Base-by-base conservation (phyloP, 1,139 yeast genomes). In the Debaryomyces robertsiae region DNA sequence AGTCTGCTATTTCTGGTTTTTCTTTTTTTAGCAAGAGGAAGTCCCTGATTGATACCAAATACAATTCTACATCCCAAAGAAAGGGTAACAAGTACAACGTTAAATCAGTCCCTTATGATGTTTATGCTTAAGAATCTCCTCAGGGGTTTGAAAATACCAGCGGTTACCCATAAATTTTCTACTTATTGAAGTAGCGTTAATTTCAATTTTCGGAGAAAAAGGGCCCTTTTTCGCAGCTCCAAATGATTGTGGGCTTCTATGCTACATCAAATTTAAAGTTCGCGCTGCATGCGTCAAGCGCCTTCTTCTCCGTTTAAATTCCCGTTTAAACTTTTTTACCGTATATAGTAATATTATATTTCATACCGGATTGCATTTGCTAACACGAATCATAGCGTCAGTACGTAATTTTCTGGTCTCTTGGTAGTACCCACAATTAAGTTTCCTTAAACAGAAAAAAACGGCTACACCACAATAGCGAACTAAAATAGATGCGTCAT, bases 1-100 rank as follows among this genome's bases (percentile, higher is more conserved):
- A 49, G 27, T 58, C 69, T 4, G 49, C 46, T 27, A 38, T 63
- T 34, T 63, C 72, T 13, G 73, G 73, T 9, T 68, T 69, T 44
- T 65, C 73, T 6, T 63, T 67, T 56, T 57, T 65, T 42, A 46
- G 49, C 47, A 47, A 48, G 44, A 50, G 52, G 47, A 47, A 44
- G 22, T 44, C 53, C 14, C 42, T 38, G 27, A 40, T 46, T 31
- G 56, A 55, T 45, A 40, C 60, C 39, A 48, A 59, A 54, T 47
- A 46, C 38, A 30, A 44, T 25, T 22, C 45, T 32, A 52, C 49
- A 32, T 56, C 57, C 45, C 45, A 49, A 4, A 54, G 50, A 33
- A 55, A 53, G 36, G 55, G 50, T 27, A 58, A 58, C 45, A 67
- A 66, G 49, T 66, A 67, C 44, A 54, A 57, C 36, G 65, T 66